Conservation (phyloP, 352 stramenopile species). For the Phytopythium oedochilum region DNA sequence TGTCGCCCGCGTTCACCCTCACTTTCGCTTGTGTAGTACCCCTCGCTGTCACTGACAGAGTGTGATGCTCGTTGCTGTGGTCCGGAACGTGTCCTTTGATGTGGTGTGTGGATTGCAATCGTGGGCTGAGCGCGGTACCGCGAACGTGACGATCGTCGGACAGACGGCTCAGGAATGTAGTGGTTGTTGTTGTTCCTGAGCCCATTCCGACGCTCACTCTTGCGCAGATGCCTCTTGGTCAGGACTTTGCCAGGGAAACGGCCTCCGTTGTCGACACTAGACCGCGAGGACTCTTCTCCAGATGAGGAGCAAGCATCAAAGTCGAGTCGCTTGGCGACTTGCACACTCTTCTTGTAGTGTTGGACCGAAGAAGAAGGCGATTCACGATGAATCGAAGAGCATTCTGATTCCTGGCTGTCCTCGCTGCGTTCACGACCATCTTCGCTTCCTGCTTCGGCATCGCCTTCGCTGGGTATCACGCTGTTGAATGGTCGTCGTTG, state of each 20-base stretch:
- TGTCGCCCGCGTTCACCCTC: neutral
- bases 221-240: neutral
- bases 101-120: neutral
- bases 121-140: neutral
- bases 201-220: neutral
- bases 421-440: no score
- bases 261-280: neutral
- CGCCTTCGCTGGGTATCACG: no score
- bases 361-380: neutral
- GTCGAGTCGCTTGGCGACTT: constrained; percentile 2
- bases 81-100: neutral
- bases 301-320: constrained; percentile 5
- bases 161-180: no score
- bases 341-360: neutral
- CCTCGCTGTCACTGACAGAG: neutral
- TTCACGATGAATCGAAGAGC: no score
- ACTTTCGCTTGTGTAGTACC: neutral
- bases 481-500: no score
- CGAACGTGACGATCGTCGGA: no score
- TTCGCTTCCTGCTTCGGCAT: no score
- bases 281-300: neutral
- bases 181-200: no score
- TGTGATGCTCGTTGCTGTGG: neutral
- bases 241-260: no score
- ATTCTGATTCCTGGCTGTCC: no score